phyloP scores from a whole-genome alignment of 352 stramenopile genomes.

The Hyaloperonospora brassicae region DNA sequence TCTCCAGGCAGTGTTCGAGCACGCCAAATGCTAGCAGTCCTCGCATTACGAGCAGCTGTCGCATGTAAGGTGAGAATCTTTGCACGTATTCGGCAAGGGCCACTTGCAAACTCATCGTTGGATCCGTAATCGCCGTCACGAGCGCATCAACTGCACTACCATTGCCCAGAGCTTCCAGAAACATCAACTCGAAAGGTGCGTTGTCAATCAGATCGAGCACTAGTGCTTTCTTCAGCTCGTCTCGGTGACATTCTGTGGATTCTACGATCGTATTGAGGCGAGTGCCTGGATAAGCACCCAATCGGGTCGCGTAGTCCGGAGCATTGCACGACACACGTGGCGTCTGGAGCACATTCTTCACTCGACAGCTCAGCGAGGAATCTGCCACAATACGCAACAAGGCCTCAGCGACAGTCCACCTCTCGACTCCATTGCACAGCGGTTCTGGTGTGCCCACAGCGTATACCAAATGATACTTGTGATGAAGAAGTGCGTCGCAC shows the following conservation, averaged over 20 bases:
- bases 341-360: no score
- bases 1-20: constrained; percentile 77
- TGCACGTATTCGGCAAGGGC: constrained; percentile 11
- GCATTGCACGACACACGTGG: no score
- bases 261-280: constrained; percentile 86
- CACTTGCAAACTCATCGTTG: constrained; percentile 18
- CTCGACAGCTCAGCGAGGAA: no score
- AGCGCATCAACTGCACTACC: constrained; percentile 12
- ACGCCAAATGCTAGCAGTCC: constrained; percentile 71
- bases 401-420: no score
- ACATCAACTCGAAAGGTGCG: not conserved
- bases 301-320: no score
- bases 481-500: no score
- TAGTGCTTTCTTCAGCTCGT: not conserved
- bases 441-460: no score
- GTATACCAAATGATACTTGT: no score
- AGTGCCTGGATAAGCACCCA: constrained; percentile 59
- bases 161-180: not conserved
- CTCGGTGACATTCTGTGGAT: not conserved
- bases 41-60: constrained; percentile 53
- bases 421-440: no score
- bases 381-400: no score
- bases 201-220: not conserved
- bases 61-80: constrained; percentile 21
- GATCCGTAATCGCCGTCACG: constrained; percentile 29